Conservation (phyloP, 768 basidiomycete species). For the Tricholoma matsutake region DNA sequence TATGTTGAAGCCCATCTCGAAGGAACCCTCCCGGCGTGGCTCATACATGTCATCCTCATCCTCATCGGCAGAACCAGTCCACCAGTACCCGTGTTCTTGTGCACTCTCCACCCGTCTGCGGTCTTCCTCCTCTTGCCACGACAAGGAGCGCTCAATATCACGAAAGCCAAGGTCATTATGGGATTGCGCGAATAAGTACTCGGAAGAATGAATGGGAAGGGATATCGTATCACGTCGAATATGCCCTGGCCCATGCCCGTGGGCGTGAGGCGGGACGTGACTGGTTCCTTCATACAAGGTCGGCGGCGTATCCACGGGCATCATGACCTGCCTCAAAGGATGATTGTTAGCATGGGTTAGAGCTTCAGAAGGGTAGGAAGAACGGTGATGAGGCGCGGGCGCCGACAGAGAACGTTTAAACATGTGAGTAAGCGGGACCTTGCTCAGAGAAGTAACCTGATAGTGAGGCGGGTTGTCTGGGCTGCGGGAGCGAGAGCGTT, state of each 20-base stretch:
- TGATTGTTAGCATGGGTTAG: neutral
- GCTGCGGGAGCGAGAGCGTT: slow-evolving; percentile 6
- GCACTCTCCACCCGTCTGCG: slow-evolving; percentile 7
- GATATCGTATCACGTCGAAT: slow-evolving; percentile 29
- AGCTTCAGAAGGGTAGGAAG: slow-evolving; percentile 2
- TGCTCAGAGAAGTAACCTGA: slow-evolving; percentile 28
- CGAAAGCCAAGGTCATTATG: slow-evolving; percentile 11
- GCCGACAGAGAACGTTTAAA: slow-evolving; percentile 64
- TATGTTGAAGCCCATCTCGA: slow-evolving; percentile 6
- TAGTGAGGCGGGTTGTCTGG: neutral
- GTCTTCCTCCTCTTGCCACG: slow-evolving; percentile 12
- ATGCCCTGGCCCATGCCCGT: slow-evolving; percentile 7
- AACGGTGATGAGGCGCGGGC: slow-evolving; percentile 29
- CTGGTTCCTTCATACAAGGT: neutral
- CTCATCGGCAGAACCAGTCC: slow-evolving; percentile 1
- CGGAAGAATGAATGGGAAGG: slow-evolving; percentile 17
- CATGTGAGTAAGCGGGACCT: slow-evolving; percentile 58
- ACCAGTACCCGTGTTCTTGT: slow-evolving; percentile 12
- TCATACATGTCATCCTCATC: slow-evolving; percentile 4
- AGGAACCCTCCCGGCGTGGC: slow-evolving; percentile 11
- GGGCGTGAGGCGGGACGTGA: neutral
- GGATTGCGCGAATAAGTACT: neutral
- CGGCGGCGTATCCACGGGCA: slow-evolving; percentile 13
- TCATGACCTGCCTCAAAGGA: neutral
- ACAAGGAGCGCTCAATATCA: slow-evolving; percentile 11